phyloP scores from a whole-genome alignment of 805 yeast genomes.

The Metschnikowia chrysomelidarum region DNA sequence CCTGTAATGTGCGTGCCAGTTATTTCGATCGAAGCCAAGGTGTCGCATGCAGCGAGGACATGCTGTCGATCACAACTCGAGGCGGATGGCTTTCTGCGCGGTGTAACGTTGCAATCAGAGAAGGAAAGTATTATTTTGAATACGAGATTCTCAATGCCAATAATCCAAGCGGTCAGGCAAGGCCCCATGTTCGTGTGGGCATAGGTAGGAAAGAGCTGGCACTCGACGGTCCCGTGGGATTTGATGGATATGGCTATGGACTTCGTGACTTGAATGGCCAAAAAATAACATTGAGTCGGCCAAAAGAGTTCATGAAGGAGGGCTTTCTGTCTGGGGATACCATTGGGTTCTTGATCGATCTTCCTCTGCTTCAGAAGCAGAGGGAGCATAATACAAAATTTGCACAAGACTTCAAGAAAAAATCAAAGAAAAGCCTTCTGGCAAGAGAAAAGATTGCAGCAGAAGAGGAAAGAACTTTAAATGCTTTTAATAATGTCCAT shows the following conservation, averaged over 20 bases:
- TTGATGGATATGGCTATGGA: slow-evolving; percentile 92
- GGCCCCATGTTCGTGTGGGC: slow-evolving; percentile 88
- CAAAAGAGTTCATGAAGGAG: slow-evolving; percentile 50
- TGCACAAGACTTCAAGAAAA: slow-evolving; percentile 5
- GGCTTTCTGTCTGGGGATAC: slow-evolving; percentile 76
- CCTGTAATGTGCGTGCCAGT: slow-evolving; percentile 54
- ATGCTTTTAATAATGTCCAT: slow-evolving; percentile 41
- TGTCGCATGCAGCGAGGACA: slow-evolving; percentile 32
- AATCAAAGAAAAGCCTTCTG: slow-evolving; percentile 18
- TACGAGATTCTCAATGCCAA: slow-evolving; percentile 52
- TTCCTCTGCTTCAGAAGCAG: slow-evolving; percentile 58
- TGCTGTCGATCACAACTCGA: slow-evolving; percentile 49
- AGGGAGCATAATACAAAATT: slow-evolving; percentile 36
- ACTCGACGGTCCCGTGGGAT: slow-evolving; percentile 93
- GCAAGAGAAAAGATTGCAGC: slow-evolving; percentile 15
- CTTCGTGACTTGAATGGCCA: slow-evolving; percentile 77
- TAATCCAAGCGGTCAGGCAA: slow-evolving; percentile 45
- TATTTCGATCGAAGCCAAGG: slow-evolving; percentile 71
- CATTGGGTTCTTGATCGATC: slow-evolving; percentile 69
- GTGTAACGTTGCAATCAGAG: slow-evolving; percentile 69
- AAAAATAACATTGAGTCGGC: slow-evolving; percentile 71
- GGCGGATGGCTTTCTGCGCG: slow-evolving; percentile 82
- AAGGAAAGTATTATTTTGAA: slow-evolving; percentile 82
- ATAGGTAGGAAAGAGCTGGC: slow-evolving; percentile 82
- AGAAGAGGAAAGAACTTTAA: slow-evolving; percentile 16